Base-by-base conservation (phyloP, 2,329 filamentous ascomycete genomes). In the Colletotrichum neosansevieriae region DNA sequence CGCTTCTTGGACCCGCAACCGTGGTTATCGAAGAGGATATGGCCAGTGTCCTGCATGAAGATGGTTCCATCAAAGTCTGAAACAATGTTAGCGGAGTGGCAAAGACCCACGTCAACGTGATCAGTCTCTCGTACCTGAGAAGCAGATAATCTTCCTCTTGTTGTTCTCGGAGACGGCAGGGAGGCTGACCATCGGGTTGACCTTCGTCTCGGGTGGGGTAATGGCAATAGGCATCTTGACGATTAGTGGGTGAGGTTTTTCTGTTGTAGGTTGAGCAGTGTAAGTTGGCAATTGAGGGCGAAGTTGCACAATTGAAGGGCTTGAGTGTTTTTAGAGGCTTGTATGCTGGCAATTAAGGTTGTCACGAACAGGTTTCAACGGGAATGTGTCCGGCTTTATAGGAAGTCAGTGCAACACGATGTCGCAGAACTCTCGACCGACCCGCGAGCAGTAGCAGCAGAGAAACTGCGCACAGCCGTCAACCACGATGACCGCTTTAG, bases 61-160 rank as follows among this genome's bases (percentile, higher is more conserved):
- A 92, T 92, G 4, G 89, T 92, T 70, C 89, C 89, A 76, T 92
- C 89, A 72, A 92, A 92, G 77, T 92, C 89, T 90, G 67, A 34
- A 56, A 9, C 1, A 6, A 12, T 70, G 62, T 76, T 67, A 74
- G 71, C 44, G 29, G 3, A 24, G 58, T 53, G 19, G 19, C 9
- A 21, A 40, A 12, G 13, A 51, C 36, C 9, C 15, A 19, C 13
- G 32, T 47, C 4, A 13, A 5, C 10, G 3, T 15, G 12, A 62
- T 53, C 56, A 44, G 61, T 53, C 17, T 58, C 19, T 68, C 78
- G 59, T 81, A 86, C 84, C 85, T 73, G 86, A 88, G 74, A 88
- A 88, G 75, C 85, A 86, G 68, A 88, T 83, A 63, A 88, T 85
- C 79, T 88, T 88, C 71, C 86, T 78, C 78, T 83, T 86, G 51